Conservation (phyloP, 2,329 filamentous ascomycete genomes). For the Sphaerulina musiva region DNA sequence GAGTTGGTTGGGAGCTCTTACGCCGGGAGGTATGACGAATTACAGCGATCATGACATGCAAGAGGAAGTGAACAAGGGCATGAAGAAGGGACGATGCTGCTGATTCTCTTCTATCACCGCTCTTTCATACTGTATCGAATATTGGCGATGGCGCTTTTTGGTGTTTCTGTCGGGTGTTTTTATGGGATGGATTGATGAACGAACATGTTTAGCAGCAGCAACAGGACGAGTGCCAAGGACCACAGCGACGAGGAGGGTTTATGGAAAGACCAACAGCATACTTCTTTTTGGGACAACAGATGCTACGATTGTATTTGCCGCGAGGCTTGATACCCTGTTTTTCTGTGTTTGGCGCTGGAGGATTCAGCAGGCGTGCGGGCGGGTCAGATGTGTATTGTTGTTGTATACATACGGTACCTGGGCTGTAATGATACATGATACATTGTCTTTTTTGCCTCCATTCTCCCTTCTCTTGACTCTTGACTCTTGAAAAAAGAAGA, state of each 20-base stretch:
- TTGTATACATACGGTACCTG: too few relatives aligned
- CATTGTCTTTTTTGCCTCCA: too few relatives aligned
- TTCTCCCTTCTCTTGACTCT: too few relatives aligned
- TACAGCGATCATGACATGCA: constrained; percentile 24
- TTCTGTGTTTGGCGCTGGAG: neutral
- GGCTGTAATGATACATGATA: too few relatives aligned
- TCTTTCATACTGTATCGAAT: neutral
- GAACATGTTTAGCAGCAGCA: neutral
- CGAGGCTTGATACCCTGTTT: neutral
- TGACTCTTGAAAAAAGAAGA: too few relatives aligned
- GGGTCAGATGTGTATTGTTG: too few relatives aligned
- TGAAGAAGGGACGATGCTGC: constrained; percentile 26
- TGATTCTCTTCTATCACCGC: neutral
- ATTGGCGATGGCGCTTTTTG: neutral
- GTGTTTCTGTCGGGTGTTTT: neutral
- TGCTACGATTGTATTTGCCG: neutral
- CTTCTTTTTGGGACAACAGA: neutral
- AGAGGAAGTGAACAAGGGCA: constrained; percentile 23
- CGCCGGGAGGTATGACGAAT: constrained; percentile 33
- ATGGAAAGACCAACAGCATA: neutral
- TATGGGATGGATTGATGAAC: neutral
- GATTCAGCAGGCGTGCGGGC: neutral
- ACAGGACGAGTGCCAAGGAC: neutral
- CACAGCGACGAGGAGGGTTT: neutral
- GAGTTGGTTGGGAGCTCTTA: constrained; percentile 58